Evolutionary conservation across 2,329 filamentous ascomycete genomes (phyloP).

Genomic region (Calonectria pseudoturangicola): DNA sequence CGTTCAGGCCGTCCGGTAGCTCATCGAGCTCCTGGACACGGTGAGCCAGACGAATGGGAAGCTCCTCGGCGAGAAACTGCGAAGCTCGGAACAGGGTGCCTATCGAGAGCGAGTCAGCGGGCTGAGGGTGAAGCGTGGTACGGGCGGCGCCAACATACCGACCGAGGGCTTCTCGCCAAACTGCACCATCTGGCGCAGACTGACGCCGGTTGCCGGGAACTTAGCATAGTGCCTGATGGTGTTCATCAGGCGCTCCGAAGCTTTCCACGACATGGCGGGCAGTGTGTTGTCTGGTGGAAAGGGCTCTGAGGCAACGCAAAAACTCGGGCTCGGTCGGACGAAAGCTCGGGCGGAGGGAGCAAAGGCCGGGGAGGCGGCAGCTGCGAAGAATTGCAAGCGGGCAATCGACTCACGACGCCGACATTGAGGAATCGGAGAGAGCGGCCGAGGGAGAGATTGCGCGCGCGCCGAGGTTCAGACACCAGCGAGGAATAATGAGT

Average conservation of each 20-base stretch:
- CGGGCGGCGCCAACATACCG: constrained; percentile 94
- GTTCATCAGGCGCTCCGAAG: constrained; percentile 92
- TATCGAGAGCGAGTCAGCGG: constrained; percentile 59
- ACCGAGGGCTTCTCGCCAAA: constrained; percentile 96
- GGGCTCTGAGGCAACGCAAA: constrained; percentile 10
- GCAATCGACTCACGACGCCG: constrained; percentile 53
- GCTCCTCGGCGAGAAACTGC: constrained; percentile 98
- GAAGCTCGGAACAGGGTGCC: constrained; percentile 98
- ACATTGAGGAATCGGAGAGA: constrained; percentile 50
- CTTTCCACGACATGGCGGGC: constrained; percentile 91
- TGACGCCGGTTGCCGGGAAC: constrained; percentile 97
- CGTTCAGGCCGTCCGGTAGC: constrained; percentile 94
- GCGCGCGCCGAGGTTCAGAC: constrained; percentile 30
- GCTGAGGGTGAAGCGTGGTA: constrained; percentile 78
- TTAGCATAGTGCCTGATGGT: constrained; percentile 98
- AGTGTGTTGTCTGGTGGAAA: constrained; percentile 35
- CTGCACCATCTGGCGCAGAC: constrained; percentile 98
- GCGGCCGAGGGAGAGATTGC: constrained; percentile 22
- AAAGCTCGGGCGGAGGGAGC: constrained; percentile 54
- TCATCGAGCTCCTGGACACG: constrained; percentile 95
- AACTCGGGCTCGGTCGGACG: constrained; percentile 48
- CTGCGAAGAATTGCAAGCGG: constrained; percentile 47
- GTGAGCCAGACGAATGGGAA: constrained; percentile 96
- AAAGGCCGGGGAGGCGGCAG: constrained; percentile 47
- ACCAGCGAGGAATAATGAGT: constrained; percentile 44